A percentile compares a stretch with the other conserved stretches of the same genome.
phyloP scores from a whole-genome alignment of 164 flowering plant genomes.

The Kalanchoe fedtschenkoi region DNA sequence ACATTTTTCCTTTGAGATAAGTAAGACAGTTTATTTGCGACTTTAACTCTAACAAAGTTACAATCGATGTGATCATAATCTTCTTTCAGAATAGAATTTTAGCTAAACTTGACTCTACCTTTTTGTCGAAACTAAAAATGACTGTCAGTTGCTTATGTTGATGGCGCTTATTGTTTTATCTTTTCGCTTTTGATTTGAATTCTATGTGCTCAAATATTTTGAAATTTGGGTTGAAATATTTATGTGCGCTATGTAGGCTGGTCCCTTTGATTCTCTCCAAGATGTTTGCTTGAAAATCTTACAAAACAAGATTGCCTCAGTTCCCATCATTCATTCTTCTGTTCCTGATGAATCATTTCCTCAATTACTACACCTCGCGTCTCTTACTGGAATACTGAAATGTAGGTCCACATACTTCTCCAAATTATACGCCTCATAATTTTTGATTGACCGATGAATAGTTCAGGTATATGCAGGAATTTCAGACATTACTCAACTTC shows the following conservation, averaged over 20 bases:
- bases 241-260: neutral
- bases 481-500: slow-evolving; percentile 1
- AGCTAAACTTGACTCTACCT: no score
- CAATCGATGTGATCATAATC: neutral
- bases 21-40: neutral
- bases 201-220: neutral
- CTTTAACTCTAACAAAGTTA: no score
- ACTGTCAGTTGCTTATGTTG: neutral
- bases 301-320: slow-evolving; percentile 5
- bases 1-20: neutral
- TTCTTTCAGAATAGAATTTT: neutral
- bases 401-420: neutral
- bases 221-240: neutral
- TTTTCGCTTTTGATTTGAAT: neutral
- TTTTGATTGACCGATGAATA: neutral
- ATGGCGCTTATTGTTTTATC: neutral
- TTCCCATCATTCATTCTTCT: slow-evolving; percentile 1
- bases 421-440: neutral
- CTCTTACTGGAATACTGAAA: slow-evolving; percentile 5
- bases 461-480: slow-evolving; percentile 4
- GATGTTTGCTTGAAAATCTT: slow-evolving; percentile 1
- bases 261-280: slow-evolving; percentile 4
- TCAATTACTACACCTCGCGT: neutral
- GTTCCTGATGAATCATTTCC: slow-evolving; percentile 1
- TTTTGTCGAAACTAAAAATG: no score